These are phyloP conservation scores for Rhizopogon vinicolor DNA, from an alignment of 768 basidiomycete genomes.

Conservation along the genomic window DNA sequence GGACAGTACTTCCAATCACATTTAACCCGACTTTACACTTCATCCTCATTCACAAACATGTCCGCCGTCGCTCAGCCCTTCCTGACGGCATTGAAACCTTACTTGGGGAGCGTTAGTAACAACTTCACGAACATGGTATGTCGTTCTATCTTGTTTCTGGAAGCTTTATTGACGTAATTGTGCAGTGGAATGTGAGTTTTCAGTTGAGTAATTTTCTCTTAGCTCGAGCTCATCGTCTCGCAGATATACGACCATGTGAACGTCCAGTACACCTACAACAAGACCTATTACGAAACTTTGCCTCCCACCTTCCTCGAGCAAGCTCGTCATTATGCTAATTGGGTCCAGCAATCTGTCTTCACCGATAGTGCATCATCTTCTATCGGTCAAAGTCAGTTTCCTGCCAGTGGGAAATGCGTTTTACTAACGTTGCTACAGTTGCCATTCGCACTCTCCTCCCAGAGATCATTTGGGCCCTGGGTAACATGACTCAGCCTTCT, in stretches of 20 bases:
- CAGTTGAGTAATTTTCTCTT: background rate
- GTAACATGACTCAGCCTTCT: conserved; percentile 67
- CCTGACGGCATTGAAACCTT: conserved; percentile 19
- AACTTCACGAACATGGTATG: conserved; percentile 29
- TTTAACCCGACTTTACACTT: conserved; percentile 25
- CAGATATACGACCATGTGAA: conserved; percentile 71
- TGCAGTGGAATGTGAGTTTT: conserved; percentile 60
- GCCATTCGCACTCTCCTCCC: conserved; percentile 69
- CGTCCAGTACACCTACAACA: conserved; percentile 70
- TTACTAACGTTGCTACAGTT: conserved; percentile 36
- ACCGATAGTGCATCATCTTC: conserved; percentile 49
- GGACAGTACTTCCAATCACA: conserved; percentile 24
- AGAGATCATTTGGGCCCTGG: conserved; percentile 61
- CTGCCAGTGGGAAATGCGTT: background rate
- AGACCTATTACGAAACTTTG: conserved; percentile 64
- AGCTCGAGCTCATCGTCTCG: background rate
- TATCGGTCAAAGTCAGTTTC: conserved; percentile 64
- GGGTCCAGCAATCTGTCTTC: conserved; percentile 69
- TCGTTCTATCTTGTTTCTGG: background rate
- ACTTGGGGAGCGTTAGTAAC: conserved; percentile 19
- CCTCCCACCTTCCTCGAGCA: conserved; percentile 67
- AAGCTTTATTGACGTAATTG: background rate
- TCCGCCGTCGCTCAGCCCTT: conserved; percentile 17
- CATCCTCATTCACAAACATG: conserved; percentile 17
- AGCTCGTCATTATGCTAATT: conserved; percentile 64